These are phyloP conservation scores for Phlegmacium glaucopus DNA, from an alignment of 768 basidiomycete species.

Conservation along the genomic window DNA sequence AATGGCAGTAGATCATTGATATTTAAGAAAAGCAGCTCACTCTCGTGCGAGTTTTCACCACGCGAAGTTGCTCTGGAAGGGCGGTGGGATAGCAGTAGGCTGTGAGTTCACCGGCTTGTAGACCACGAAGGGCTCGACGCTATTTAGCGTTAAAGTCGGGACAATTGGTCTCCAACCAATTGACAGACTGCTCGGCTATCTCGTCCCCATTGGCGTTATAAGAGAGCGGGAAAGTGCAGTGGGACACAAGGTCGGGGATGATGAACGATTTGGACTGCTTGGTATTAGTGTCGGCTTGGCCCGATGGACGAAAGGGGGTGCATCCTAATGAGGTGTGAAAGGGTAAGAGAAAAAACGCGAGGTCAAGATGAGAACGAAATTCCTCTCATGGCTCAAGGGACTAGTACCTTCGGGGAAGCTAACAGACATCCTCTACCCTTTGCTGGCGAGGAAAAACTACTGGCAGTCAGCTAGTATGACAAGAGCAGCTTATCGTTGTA, in stretches of 20 bases:
- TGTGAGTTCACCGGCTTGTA: constrained; percentile 65
- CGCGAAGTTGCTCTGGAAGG: constrained; percentile 53
- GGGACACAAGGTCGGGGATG: constrained; percentile 52
- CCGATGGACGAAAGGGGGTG: no score
- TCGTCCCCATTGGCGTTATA: constrained; percentile 45
- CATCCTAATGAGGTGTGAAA: no score
- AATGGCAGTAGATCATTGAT: not conserved
- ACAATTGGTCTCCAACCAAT: constrained; percentile 48
- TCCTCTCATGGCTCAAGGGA: no score
- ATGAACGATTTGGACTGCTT: constrained; percentile 35
- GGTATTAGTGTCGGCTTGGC: constrained; percentile 1
- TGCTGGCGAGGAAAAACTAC: no score
- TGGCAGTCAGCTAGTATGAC: no score
- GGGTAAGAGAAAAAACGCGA: no score
- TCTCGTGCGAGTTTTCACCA: constrained; percentile 66
- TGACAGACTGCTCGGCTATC: constrained; percentile 42
- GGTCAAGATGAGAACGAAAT: no score
- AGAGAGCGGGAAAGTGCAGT: constrained; percentile 43
- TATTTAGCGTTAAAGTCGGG: constrained; percentile 42
- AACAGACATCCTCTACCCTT: no score
- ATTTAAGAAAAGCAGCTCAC: constrained; percentile 40
- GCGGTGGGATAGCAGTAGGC: constrained; percentile 61
- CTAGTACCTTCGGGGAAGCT: no score
- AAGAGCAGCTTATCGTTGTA: no score
- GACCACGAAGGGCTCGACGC: constrained; percentile 46